Evolutionary conservation across 345 rosid species (phyloP), one percentile per base, ranked within the genome.

Genomic region (Cardiospermum halicacabum): DNA sequence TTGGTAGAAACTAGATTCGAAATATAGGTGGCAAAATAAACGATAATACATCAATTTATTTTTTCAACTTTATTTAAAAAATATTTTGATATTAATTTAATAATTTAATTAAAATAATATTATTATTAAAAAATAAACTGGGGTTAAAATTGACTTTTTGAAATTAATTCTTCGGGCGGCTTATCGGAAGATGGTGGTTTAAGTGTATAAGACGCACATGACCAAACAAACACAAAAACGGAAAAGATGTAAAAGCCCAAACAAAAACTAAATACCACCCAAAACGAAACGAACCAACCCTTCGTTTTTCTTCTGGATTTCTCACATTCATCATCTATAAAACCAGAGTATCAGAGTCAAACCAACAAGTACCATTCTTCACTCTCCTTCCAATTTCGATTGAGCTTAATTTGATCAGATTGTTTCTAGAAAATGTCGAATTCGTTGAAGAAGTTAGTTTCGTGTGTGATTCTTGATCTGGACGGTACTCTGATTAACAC

Each of bases 391-490:
- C 51, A 47, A 47, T 47, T 34, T 34, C 10, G 0, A 4, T 1
- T 1, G 53, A 28, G 27, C 54, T 0, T 62, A 49, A 12, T 42
- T 25, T n/a, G 32, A 62, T 4, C 25, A 21, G 3, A 24, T 21
- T 31, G n/a, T 40, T 55, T 13, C 48, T 4, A n/a, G 1, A 49
- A 53, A 27, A 28, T 42, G 60, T 55, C 36, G 7, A 56, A 15
- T 15, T 45, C 55, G 19, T 43, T 56, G 11, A 66, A 66, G 54
- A 66, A 66, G 63, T 31, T 56, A 32, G 42, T 56, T 3, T 45
- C 70, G 1, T 57, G 56, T 16, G 70, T 56, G 11, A 45, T 66
- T 45, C 70, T 66, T 45, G 70, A 66, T 56, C 57, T 66, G 70
- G 70, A 66, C 2, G 70, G 70, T 15, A 66, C 70, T 1, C 70